Conservation (phyloP, 306 rosid genomes). For the Lagenaria siceraria region DNA sequence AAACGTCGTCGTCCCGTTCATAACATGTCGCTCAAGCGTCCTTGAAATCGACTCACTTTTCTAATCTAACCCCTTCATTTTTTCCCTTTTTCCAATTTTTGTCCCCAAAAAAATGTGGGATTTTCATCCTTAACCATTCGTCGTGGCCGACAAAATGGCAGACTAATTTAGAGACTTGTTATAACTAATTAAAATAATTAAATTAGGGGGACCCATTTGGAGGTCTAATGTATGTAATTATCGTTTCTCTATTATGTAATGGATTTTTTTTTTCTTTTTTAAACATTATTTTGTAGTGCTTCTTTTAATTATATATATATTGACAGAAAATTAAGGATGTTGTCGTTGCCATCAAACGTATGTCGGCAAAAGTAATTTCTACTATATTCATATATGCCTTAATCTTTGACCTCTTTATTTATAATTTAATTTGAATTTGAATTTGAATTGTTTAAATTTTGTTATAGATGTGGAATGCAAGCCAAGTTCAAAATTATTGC, state of each 20-base stretch:
- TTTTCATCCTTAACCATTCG: neutral
- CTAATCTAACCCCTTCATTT: neutral
- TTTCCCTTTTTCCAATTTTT: neutral
- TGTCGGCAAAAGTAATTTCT: no score
- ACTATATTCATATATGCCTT: no score
- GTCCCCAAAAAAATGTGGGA: neutral
- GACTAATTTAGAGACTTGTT: neutral
- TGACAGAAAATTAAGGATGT: no score
- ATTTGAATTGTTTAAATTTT: no score
- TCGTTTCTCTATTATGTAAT: neutral
- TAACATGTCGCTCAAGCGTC: slow-evolving; percentile 33
- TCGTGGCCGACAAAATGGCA: neutral
- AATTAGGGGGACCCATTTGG: neutral
- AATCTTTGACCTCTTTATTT: no score
- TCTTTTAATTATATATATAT: neutral
- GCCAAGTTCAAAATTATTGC: no score
- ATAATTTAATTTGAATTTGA: no score
- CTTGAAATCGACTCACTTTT: neutral
- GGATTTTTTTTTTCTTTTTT: no score
- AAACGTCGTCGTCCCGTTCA: slow-evolving; percentile 62
- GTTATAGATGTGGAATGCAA: no score
- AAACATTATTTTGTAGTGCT: neutral
- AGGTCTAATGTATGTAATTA: neutral
- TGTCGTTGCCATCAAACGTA: no score
- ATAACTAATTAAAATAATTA: neutral